Evolutionary conservation across 352 stramenopile genomes (phyloP).

Genomic region (Phytophthora lateralis): DNA sequence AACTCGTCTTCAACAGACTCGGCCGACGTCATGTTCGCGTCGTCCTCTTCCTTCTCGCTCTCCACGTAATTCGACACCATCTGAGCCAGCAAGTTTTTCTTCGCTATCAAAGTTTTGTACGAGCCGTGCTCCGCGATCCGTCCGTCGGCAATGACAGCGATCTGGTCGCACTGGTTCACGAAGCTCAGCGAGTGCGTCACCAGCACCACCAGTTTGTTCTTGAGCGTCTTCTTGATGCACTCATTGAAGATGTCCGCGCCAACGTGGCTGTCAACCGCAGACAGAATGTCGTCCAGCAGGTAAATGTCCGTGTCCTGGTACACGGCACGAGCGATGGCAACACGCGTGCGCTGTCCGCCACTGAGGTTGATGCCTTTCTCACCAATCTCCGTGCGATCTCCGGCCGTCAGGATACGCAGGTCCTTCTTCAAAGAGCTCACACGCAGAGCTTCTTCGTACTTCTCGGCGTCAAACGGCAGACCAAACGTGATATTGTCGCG

Average conservation of each 20-base stretch:
- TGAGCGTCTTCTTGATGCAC: slow-evolving; percentile 88
- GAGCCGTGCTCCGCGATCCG: slow-evolving; percentile 54
- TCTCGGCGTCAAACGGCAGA: slow-evolving; percentile 55
- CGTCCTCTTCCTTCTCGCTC: slow-evolving; percentile 60
- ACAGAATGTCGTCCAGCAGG: slow-evolving; percentile 95
- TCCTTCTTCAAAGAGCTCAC: slow-evolving; percentile 61
- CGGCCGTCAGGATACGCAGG: slow-evolving; percentile 57
- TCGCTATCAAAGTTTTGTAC: slow-evolving; percentile 66
- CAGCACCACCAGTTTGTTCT: slow-evolving; percentile 92
- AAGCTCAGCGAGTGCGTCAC: slow-evolving; percentile 88
- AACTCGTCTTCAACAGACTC: slow-evolving; percentile 27
- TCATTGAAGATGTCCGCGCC: slow-evolving; percentile 88
- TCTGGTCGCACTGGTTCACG: slow-evolving; percentile 52
- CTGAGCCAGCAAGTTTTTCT: slow-evolving; percentile 56
- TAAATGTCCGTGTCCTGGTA: slow-evolving; percentile 96
- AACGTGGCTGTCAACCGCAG: slow-evolving; percentile 95
- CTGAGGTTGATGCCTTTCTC: slow-evolving; percentile 98
- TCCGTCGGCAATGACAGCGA: slow-evolving; percentile 55
- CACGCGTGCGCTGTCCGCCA: slow-evolving; percentile 94
- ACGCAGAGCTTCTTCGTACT: slow-evolving; percentile 59
- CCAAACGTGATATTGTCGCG: slow-evolving; percentile 97
- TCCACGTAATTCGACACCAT: slow-evolving; percentile 75
- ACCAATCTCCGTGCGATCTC: slow-evolving; percentile 97
- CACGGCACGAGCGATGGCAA: slow-evolving; percentile 91
- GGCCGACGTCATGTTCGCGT: slow-evolving; percentile 26